Evolutionary conservation across 2,329 filamentous ascomycete species (phyloP).

Genomic region (Colletotrichum coccodes): DNA sequence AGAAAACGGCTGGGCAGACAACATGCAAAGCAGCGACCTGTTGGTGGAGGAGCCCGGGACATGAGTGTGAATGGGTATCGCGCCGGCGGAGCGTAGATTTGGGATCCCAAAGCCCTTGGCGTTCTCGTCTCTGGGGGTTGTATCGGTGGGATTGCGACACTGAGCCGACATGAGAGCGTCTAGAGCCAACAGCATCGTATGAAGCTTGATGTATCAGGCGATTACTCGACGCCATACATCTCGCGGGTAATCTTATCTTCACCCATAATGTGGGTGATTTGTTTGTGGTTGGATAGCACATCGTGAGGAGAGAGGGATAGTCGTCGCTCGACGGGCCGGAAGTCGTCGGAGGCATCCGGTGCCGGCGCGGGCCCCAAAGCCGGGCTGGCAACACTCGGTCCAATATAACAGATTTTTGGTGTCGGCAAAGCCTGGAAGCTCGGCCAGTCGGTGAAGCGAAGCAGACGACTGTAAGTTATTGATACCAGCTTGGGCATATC

Average conservation of each 20-base stretch:
- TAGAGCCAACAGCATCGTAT: neutral
- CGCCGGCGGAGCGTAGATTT: neutral
- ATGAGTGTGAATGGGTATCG: neutral
- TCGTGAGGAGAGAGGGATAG: too few species aligned
- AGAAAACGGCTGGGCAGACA: conserved; percentile 6
- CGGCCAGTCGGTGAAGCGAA: neutral
- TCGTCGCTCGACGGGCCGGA: neutral
- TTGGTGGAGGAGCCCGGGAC: conserved; percentile 3
- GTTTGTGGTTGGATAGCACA: neutral
- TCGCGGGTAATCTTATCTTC: neutral
- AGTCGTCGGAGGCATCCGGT: neutral
- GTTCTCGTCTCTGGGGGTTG: neutral
- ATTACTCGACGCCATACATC: neutral
- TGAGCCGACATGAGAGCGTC: neutral
- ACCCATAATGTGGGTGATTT: too few species aligned
- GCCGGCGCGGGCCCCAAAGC: neutral
- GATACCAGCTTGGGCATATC: neutral
- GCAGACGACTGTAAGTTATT: neutral
- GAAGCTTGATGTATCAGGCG: neutral
- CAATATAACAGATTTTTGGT: neutral
- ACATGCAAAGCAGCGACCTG: conserved; percentile 15
- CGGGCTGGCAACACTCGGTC: neutral
- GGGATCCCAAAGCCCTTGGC: neutral
- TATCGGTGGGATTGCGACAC: neutral
- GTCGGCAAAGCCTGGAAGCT: neutral